Base-by-base conservation (phyloP, 495 filamentous ascomycete species). In the Annulohypoxylon nitens region DNA sequence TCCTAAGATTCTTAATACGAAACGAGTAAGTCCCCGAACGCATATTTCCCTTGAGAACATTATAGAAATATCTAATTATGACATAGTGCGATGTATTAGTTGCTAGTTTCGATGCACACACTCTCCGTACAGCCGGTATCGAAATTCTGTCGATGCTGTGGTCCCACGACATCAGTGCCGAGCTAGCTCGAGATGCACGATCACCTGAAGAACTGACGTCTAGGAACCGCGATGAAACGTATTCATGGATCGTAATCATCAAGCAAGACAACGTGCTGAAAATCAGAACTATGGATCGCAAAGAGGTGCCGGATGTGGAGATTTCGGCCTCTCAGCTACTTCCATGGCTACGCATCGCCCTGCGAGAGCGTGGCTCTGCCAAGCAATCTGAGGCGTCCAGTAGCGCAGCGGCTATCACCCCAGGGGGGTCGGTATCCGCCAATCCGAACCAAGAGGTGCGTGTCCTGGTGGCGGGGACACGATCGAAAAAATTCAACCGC, bases 401-500 rank as follows among this genome's bases (percentile, higher is more conserved):
- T 61, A 74, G 75, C 64, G 55, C 67, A 43, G 83, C 84, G 61
- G 85, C 87, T 61, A 74, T 81, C 64, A 83, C 86, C 43, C 57
- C 78, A 2, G 71, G 75, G 74, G 50, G 78, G 66, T 39, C 75
- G 14, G 69, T 74, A n/a, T 62, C 78, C 1, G 54, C 75, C 1
- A 79, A 90, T 33, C 84, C 83, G 25, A 85, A 88, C 53, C 90
- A 90, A 74, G 90, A 95, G 67, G 95, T 99, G 30, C 90, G 93
- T 53, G 91, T 98, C 30, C 86, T 98, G 0, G 83, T 93, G 0
- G 88, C 92, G 0, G 90, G 92, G 58, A 93, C 93, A 33, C 90
- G 92, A 74, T 92, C 89, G 77, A 97, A 97, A 81, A 99, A 97
- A 82, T 90, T 90, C 45, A 97, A 97, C 78, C 90, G 95, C 36